Conservation (phyloP, 805 yeast genomes). For the Millerozyma miso region DNA sequence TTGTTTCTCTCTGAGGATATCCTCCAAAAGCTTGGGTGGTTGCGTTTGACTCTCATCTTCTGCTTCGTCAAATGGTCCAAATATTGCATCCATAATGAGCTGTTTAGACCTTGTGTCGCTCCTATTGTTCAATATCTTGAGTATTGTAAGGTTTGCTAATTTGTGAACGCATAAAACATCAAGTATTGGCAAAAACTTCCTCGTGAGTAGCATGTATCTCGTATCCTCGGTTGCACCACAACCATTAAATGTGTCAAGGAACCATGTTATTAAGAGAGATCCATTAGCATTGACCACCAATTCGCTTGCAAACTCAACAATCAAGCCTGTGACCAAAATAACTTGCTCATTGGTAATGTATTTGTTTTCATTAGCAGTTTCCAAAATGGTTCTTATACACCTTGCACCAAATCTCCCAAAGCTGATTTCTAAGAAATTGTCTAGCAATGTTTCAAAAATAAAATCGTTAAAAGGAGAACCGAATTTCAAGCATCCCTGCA, state of each 20-base stretch:
- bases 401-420: conserved; percentile 93
- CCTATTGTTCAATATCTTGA: conserved; percentile 72
- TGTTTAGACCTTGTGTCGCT: conserved; percentile 60
- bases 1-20: conserved; percentile 59
- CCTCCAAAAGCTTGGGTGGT: conserved; percentile 48
- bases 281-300: conserved; percentile 84
- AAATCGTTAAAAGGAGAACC: conserved; percentile 87
- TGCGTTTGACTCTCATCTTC: conserved; percentile 20
- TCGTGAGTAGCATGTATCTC: conserved; percentile 63
- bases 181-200: conserved; percentile 57
- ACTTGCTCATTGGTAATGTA: conserved; percentile 55
- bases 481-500: conserved; percentile 90
- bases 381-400: conserved; percentile 89
- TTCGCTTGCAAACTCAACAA: conserved; percentile 72
- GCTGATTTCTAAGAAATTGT: conserved; percentile 74
- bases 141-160: conserved; percentile 75
- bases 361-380: conserved; percentile 51
- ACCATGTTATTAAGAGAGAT: conserved; percentile 87
- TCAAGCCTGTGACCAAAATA: conserved; percentile 68
- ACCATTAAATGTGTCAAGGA: conserved; percentile 64
- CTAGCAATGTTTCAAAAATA: conserved; percentile 76
- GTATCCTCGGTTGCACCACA: conserved; percentile 34
- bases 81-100: conserved; percentile 58
- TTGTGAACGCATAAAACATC: conserved; percentile 70
- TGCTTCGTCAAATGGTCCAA: conserved; percentile 44